Evolutionary conservation across 164 flowering plant species (phyloP), one percentile per base, ranked within the genome.

Genomic region (grape (Vitis vinifera)): DNA sequence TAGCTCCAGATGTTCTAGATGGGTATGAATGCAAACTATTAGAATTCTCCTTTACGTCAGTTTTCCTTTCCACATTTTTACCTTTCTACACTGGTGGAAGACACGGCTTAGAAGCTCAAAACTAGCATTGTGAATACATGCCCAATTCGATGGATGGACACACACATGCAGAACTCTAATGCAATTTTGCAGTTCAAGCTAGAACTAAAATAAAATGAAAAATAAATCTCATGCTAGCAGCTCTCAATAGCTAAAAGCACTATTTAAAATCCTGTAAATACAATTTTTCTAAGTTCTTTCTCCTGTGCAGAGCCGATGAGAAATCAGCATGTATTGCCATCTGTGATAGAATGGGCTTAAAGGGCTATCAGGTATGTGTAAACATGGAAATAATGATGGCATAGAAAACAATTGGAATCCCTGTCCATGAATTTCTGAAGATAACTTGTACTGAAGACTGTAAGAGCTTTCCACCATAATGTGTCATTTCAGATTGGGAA

Each of bases 321-420:
- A 91, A 86, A 79, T 72, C 83, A 72, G 93, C 90, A 66, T 89
- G 88, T 75, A 72, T 71, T 57, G 70, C 88, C 62, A 83, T 91
- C 51, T 84, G 87, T 73, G 89, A 90, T 64, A 90, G 75, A 72
- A 86, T 88, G 93, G 88, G 91, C 9, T 78, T 92, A 70, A 83
- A 87, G 70, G 95, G 97, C 23, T 92, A 90, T 76, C 97, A 92
- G 92, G 97, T 92, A 76, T n/a, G 71, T 65, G 56, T 65, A 30
- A 27, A 69, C 62, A 59, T 51, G 23, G 19, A 65, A 56, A 23
- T 49, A 55, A 49, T 65, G 10, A n/a, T 63, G 58, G 5, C 15
- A 49, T 9, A 14, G 44, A 48, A 10, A 30, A 66, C 0, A 55
- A 50, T 12, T 8, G 14, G 16, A 3, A 56, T 14, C 30, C 16